A percentile compares a stretch with the other conserved stretches of the same genome.
Conservation (phyloP, 1,139 yeast genomes). For the Scheffersomyces stambukii region DNA sequence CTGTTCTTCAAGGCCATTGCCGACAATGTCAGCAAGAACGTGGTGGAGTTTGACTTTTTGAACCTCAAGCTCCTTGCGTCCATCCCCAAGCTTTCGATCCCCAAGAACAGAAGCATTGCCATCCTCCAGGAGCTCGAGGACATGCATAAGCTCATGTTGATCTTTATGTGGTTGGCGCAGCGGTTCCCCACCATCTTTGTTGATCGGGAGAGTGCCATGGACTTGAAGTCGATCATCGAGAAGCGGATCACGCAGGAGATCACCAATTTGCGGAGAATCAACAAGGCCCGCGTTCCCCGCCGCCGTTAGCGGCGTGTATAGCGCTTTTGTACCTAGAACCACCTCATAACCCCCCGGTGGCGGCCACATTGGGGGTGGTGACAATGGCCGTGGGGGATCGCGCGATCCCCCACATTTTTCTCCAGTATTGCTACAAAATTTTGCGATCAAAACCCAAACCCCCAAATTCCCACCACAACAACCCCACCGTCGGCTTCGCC, state of each 20-base stretch:
- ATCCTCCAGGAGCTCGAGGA: conserved; percentile 55
- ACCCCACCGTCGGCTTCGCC: too few relatives aligned
- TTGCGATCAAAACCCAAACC: too few relatives aligned
- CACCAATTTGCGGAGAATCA: conserved; percentile 31
- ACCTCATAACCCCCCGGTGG: too few relatives aligned
- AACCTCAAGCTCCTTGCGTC: conserved; percentile 26
- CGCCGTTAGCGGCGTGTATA: too few relatives aligned
- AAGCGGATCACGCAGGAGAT: conserved; percentile 62
- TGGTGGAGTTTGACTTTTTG: conserved; percentile 42
- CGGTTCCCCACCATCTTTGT: conserved; percentile 79
- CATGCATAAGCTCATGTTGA: conserved; percentile 62
- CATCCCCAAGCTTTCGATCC: conserved; percentile 14
- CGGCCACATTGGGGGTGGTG: too few relatives aligned
- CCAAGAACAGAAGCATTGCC: conserved; percentile 24
- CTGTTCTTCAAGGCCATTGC: conserved; percentile 37
- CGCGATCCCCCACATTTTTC: too few relatives aligned
- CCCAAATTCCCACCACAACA: not conserved
- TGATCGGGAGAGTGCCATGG: conserved; percentile 71
- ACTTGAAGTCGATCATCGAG: conserved; percentile 62
- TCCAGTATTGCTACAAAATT: too few relatives aligned
- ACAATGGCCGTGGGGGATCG: not conserved
- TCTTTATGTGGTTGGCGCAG: conserved; percentile 84
- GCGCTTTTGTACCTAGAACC: too few relatives aligned
- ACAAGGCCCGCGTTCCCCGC: too few relatives aligned
- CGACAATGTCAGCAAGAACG: conserved; percentile 32